A percentile compares a stretch with the other conserved stretches of the same genome.
These are phyloP conservation scores for Thermothielavioides terrestris DNA, from an alignment of 495 filamentous ascomycete species.

Conservation along the genomic window DNA sequence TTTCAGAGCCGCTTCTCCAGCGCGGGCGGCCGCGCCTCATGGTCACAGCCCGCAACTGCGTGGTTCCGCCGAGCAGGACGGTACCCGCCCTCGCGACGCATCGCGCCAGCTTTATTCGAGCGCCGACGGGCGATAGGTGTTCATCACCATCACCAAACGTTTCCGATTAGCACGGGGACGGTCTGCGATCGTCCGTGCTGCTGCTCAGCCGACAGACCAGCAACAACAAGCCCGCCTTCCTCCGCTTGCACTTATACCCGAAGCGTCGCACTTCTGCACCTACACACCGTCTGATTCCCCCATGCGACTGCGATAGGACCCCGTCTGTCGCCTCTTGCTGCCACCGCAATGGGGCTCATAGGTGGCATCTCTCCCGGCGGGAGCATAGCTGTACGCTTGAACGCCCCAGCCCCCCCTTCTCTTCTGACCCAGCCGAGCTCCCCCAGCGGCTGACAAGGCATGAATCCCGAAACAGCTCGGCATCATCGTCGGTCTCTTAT, in stretches of 20 bases:
- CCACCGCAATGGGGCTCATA: conserved; percentile 58
- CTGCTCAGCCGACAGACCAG: background rate
- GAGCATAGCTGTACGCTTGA: conserved; percentile 78
- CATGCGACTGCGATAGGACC: conserved; percentile 20
- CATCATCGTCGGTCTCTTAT: conserved; percentile 84
- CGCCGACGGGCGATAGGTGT: too few relatives aligned
- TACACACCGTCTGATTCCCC: background rate
- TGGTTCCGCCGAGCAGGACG: background rate
- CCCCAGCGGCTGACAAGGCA: conserved; percentile 12
- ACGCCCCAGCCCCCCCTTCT: background rate
- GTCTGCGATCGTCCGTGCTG: background rate
- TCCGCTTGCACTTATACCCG: background rate
- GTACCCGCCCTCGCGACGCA: too few relatives aligned
- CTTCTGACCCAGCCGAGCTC: background rate
- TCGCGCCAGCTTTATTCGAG: background rate
- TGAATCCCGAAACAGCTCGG: conserved; percentile 54
- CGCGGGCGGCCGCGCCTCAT: conserved; percentile 2
- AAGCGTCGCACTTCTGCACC: background rate
- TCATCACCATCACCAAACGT: too few relatives aligned
- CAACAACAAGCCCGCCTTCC: background rate
- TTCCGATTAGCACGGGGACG: background rate
- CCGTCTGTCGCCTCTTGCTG: conserved; percentile 17
- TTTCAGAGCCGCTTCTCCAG: conserved; percentile 8
- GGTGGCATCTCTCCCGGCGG: conserved; percentile 77
- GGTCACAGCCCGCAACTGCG: conserved; percentile 4